Conservation (phyloP, 192 early-diverging fungal genomes). For the Linderina pennispora region DNA sequence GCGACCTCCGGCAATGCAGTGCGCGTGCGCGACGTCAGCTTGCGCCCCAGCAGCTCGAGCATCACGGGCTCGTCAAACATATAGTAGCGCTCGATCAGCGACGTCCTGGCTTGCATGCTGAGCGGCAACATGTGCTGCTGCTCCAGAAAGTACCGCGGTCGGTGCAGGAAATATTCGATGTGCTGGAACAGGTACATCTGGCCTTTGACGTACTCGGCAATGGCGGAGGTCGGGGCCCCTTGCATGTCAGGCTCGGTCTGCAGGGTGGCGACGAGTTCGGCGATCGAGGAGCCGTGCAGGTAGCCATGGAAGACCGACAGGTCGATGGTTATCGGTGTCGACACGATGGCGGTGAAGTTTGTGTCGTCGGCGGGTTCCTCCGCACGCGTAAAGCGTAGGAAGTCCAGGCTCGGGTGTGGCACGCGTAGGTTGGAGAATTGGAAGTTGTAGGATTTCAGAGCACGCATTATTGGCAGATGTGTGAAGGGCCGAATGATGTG, state of each 20-base stretch:
- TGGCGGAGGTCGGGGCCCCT: slow-evolving; percentile 4
- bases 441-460: slow-evolving; percentile 10
- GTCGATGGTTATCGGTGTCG: slow-evolving; percentile 13
- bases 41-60: slow-evolving; percentile 20
- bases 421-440: slow-evolving; percentile 21
- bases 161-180: slow-evolving; percentile 16
- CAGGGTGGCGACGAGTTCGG: slow-evolving; percentile 7
- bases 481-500: not conserved
- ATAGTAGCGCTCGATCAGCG: slow-evolving; percentile 17
- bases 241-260: slow-evolving; percentile 14
- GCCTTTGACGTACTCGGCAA: slow-evolving; percentile 17
- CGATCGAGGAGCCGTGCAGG: slow-evolving; percentile 10
- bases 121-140: slow-evolving; percentile 15
- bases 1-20: slow-evolving; percentile 18
- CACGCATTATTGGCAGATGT: slow-evolving; percentile 2
- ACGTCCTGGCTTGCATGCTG: slow-evolving; percentile 8
- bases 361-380: slow-evolving; percentile 15
- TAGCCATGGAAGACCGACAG: slow-evolving; percentile 13
- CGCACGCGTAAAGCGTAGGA: slow-evolving; percentile 16
- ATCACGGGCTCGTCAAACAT: slow-evolving; percentile 21
- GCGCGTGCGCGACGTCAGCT: slow-evolving; percentile 22
- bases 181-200: slow-evolving; percentile 22
- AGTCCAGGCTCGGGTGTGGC: slow-evolving; percentile 20
- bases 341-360: slow-evolving; percentile 24
- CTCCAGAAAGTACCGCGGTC: slow-evolving; percentile 21